Conservation (phyloP, 108 stramenopile species). For the Pseudonitzschia multiseries region DNA sequence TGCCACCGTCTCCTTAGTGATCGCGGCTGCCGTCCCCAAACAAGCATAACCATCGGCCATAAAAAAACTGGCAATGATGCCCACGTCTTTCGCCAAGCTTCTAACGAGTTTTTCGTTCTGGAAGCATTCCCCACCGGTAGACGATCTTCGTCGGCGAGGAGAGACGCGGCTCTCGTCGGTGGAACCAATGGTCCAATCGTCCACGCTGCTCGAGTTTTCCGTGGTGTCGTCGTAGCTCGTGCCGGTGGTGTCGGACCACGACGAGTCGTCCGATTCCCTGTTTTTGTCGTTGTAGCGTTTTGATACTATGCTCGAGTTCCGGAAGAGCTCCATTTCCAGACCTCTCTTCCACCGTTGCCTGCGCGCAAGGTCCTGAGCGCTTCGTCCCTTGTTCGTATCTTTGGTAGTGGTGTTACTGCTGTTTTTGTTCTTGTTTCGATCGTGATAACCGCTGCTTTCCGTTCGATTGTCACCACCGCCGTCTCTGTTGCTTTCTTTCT, state of each 20-base stretch:
- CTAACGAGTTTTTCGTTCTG: conserved; percentile 8
- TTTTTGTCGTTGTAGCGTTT: not conserved
- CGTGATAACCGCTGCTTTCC: not conserved
- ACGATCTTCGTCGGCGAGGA: not conserved
- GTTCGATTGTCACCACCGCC: not conserved
- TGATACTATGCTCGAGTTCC: not conserved
- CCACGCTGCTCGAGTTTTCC: conserved; percentile 5
- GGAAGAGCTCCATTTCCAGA: conserved; percentile 12
- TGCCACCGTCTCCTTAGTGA: conserved; percentile 35
- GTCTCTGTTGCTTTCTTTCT: not conserved
- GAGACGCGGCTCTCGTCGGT: conserved; percentile 8
- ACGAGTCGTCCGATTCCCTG: not conserved
- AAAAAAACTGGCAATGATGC: conserved; percentile 27
- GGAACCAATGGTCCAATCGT: conserved; percentile 5
- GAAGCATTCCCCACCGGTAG: not conserved
- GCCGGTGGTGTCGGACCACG: not conserved
- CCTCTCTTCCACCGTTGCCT: conserved; percentile 29
- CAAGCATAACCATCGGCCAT: conserved; percentile 36
- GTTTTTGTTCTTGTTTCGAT: not conserved
- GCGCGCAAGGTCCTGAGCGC: conserved; percentile 8
- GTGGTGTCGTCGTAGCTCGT: not conserved
- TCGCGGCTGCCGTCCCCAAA: conserved; percentile 22
- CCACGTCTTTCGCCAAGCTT: conserved; percentile 31
- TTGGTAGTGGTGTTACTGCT: not conserved
- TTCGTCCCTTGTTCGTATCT: not conserved